Percentiles rank a stretch among this genome's conserved stretches.
Conservation (phyloP, 1,139 yeast genomes). For the Hyphopichia pseudoburtonii region DNA sequence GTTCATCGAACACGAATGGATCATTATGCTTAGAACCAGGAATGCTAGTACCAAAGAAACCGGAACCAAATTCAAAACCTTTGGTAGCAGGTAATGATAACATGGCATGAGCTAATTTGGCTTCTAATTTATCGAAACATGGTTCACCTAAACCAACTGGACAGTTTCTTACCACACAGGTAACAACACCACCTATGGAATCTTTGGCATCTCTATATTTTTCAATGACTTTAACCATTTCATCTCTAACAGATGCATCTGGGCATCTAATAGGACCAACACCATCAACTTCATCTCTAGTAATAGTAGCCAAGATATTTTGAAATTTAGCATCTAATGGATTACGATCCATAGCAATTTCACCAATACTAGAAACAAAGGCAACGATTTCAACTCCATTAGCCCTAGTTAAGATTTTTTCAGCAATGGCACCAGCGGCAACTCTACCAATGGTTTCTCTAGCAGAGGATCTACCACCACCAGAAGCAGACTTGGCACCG, state of each 20-base stretch:
- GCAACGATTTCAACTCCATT: constrained; percentile 93
- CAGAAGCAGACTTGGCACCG: constrained; percentile 89
- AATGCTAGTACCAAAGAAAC: constrained; percentile 83
- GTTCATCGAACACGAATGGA: constrained; percentile 63
- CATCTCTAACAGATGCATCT: constrained; percentile 64
- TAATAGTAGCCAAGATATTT: constrained; percentile 65
- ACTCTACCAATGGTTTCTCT: constrained; percentile 98
- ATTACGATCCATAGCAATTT: constrained; percentile 70
- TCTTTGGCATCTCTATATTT: constrained; percentile 83
- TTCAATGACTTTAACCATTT: constrained; percentile 87
- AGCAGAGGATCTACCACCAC: constrained; percentile 97
- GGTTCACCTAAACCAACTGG: constrained; percentile 98
- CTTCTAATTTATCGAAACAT: constrained; percentile 94
- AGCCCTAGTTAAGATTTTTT: constrained; percentile 74
- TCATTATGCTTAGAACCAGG: constrained; percentile 96
- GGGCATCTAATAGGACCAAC: constrained; percentile 95
- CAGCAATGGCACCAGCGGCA: constrained; percentile 99
- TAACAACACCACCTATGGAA: constrained; percentile 96
- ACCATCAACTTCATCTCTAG: constrained; percentile 85
- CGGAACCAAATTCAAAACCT: constrained; percentile 97
- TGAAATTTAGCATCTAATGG: constrained; percentile 66
- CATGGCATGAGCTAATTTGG: constrained; percentile 95
- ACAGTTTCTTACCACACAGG: constrained; percentile 91
- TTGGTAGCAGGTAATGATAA: constrained; percentile 95
- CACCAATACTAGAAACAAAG: constrained; percentile 89